phyloP scores from a whole-genome alignment of 192 early-diverging fungal genomes.

The Coemansia sp. region DNA sequence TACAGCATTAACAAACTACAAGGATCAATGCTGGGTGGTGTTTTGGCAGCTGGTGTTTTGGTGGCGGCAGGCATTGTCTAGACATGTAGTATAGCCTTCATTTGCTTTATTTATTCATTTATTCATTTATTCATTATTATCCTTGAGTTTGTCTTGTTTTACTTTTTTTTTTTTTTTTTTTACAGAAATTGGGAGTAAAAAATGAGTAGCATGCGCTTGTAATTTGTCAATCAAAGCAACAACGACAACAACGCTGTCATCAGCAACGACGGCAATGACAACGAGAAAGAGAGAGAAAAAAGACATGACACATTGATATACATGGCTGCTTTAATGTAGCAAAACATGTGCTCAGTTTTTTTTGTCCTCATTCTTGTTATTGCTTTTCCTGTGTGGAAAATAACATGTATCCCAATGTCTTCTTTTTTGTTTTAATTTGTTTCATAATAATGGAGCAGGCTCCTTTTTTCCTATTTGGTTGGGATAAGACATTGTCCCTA shows the following conservation, averaged over 20 bases:
- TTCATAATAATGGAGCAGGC: neutral
- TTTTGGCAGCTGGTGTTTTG: constrained; percentile 4
- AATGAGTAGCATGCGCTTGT: no score
- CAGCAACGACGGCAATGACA: neutral
- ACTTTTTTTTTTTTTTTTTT: neutral
- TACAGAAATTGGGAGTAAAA: neutral
- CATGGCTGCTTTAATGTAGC: constrained; percentile 1
- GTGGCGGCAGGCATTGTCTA: constrained; percentile 8
- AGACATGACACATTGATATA: neutral
- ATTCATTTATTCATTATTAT: neutral
- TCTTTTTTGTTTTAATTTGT: constrained; percentile 4
- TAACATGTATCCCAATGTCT: constrained; percentile 2
- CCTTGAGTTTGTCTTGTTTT: neutral
- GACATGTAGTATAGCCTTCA: neutral
- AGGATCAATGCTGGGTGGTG: constrained; percentile 2
- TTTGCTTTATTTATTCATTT: neutral
- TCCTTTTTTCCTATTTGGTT: no score
- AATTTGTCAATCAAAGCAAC: no score
- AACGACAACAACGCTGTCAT: no score
- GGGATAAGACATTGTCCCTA: no score
- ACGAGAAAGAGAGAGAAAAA: neutral
- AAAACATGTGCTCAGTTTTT: neutral
- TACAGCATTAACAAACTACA: neutral
- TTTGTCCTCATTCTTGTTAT: no score
- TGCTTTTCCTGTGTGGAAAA: neutral